Percentiles rank a stretch among this genome's conserved stretches.
Evolutionary conservation across 2,329 filamentous ascomycete species (phyloP).

Genomic region (Diplodia seriata): DNA sequence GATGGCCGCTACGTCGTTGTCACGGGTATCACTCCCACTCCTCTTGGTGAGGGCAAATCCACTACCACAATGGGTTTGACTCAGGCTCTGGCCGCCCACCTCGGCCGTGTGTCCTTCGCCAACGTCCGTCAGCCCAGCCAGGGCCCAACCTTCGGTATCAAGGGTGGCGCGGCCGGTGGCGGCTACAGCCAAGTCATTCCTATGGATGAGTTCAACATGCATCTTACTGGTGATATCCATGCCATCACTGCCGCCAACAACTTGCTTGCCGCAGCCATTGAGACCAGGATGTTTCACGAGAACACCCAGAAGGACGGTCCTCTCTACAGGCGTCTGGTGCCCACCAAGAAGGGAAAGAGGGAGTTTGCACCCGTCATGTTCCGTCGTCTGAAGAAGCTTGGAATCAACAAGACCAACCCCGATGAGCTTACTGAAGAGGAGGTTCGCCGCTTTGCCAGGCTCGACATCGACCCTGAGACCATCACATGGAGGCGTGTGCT

Average conservation of each 20-base stretch:
- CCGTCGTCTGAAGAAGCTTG: slow-evolving; percentile 90
- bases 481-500: slow-evolving; percentile 97
- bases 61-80: slow-evolving; percentile 96
- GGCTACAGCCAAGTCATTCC: slow-evolving; percentile 99
- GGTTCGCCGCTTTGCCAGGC: slow-evolving; percentile 82
- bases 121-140: slow-evolving; percentile 97
- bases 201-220: slow-evolving; percentile 99
- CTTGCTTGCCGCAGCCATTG: slow-evolving; percentile 91
- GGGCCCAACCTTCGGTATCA: slow-evolving; percentile 98
- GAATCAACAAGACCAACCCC: slow-evolving; percentile 93
- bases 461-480: slow-evolving; percentile 95
- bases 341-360: slow-evolving; percentile 86
- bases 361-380: slow-evolving; percentile 91
- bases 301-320: slow-evolving; percentile 90
- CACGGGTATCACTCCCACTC: slow-evolving; percentile 94
- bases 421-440: slow-evolving; percentile 91
- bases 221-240: slow-evolving; percentile 97
- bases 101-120: slow-evolving; percentile 88
- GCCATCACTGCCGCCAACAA: slow-evolving; percentile 98
- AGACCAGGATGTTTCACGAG: slow-evolving; percentile 98
- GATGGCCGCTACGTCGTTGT: slow-evolving; percentile 93
- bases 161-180: slow-evolving; percentile 94
- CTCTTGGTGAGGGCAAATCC: slow-evolving; percentile 95
- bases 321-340: slow-evolving; percentile 86
- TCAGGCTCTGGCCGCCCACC: slow-evolving; percentile 87